These are phyloP conservation scores for Apophysomyces trapeziformis DNA, from an alignment of 371 early-diverging fungal genomes.

Conservation along the genomic window DNA sequence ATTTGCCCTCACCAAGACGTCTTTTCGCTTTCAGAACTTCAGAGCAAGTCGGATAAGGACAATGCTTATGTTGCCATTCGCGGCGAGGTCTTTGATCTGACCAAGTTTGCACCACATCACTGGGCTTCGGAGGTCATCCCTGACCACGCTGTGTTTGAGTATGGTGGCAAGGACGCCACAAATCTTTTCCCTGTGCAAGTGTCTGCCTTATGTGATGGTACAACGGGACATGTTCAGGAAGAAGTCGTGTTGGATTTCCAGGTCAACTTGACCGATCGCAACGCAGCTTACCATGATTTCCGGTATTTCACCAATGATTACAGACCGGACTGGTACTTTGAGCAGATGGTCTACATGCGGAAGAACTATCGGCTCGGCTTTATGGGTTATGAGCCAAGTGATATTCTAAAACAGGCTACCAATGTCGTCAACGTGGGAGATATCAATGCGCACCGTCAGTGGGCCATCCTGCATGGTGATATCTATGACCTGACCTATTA, in stretches of 20 bases:
- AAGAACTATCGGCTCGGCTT: conserved; percentile 53
- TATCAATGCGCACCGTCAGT: conserved; percentile 41
- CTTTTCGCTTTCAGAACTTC: conserved; percentile 54
- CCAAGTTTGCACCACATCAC: conserved; percentile 62
- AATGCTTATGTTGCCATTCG: conserved; percentile 67
- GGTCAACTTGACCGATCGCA: conserved; percentile 40
- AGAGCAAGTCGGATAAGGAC: conserved; percentile 32
- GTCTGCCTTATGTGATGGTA: conserved; percentile 54
- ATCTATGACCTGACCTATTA: conserved; percentile 52
- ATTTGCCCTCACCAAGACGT: conserved; percentile 87
- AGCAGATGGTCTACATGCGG: conserved; percentile 54
- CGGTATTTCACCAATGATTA: conserved; percentile 41
- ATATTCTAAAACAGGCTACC: conserved; percentile 43
- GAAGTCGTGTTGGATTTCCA: conserved; percentile 45
- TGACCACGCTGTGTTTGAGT: conserved; percentile 55
- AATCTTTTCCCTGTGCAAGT: conserved; percentile 78
- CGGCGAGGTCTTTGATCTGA: conserved; percentile 76
- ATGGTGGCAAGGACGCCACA: conserved; percentile 71
- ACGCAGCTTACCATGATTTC: conserved; percentile 48
- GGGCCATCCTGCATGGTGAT: conserved; percentile 53
- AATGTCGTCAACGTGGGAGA: conserved; percentile 42
- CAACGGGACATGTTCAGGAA: conserved; percentile 36
- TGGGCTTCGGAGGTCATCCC: conserved; percentile 52
- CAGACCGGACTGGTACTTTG: conserved; percentile 58
- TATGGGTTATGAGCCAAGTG: conserved; percentile 43